A percentile compares a stretch with the other conserved stretches of the same genome.
These are phyloP conservation scores for Chalciporus piperatoides DNA, from an alignment of 1,284 basidiomycete genomes.

Conservation along the genomic window DNA sequence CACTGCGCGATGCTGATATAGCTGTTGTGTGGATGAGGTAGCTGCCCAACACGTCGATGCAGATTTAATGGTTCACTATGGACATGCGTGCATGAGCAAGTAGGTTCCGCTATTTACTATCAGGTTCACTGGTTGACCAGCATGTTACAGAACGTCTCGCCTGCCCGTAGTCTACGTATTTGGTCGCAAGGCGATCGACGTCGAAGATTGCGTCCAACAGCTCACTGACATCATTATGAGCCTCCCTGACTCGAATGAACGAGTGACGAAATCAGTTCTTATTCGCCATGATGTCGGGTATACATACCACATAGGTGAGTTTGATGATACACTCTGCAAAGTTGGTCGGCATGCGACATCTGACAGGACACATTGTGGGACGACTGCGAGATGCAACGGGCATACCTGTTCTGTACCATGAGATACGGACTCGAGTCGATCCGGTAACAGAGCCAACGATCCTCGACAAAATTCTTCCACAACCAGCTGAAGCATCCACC, in stretches of 20 bases:
- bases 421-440: conserved; percentile 17
- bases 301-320: conserved; percentile 62
- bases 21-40: conserved; percentile 97
- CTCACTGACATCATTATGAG: conserved; percentile 38
- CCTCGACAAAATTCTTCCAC: not conserved
- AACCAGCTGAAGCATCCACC: not conserved
- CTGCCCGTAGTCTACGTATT: conserved; percentile 86
- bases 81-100: conserved; percentile 94
- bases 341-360: not conserved
- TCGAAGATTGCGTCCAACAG: conserved; percentile 46
- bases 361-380: conserved; percentile 37
- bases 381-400: conserved; percentile 27
- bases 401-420: conserved; percentile 19
- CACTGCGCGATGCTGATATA: conserved; percentile 30
- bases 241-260: conserved; percentile 3
- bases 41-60: conserved; percentile 94
- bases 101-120: conserved; percentile 36
- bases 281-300: conserved; percentile 83
- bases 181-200: conserved; percentile 60
- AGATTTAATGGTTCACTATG: conserved; percentile 92
- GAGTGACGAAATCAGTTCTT: conserved; percentile 34
- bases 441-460: conserved; percentile 10
- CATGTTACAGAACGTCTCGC: conserved; percentile 58
- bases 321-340: not conserved
- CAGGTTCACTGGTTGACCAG: not conserved